A percentile compares a stretch with the other conserved stretches of the same genome.
Conservation (phyloP, 2,329 filamentous ascomycete genomes). For the Botryosphaeria dothidea region DNA sequence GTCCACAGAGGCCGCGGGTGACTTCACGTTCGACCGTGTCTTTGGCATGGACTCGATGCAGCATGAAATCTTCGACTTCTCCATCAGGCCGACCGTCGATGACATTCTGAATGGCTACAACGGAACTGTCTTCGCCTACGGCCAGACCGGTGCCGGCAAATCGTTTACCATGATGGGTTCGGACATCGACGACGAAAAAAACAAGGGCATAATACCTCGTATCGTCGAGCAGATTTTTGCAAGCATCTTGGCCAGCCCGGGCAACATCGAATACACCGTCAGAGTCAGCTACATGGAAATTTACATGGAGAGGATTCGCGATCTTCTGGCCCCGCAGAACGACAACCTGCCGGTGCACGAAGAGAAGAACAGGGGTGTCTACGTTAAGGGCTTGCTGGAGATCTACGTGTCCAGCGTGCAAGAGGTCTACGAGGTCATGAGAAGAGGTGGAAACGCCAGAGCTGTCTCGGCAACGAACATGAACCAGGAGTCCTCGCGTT, state of each 20-base stretch:
- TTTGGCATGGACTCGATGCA: conserved; percentile 94
- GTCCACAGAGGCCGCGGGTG: conserved; percentile 79
- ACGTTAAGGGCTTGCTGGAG: conserved; percentile 92
- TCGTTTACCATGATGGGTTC: conserved; percentile 99
- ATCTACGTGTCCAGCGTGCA: conserved; percentile 94
- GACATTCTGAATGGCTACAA: conserved; percentile 99
- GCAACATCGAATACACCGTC: conserved; percentile 97
- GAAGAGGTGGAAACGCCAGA: conserved; percentile 83
- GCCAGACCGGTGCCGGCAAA: conserved; percentile 97
- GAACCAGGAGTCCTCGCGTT: conserved; percentile 98
- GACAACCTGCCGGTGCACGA: conserved; percentile 98
- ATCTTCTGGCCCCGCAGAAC: conserved; percentile 88
- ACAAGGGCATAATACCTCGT: conserved; percentile 91
- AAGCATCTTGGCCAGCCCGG: conserved; percentile 87
- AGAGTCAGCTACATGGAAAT: conserved; percentile 99
- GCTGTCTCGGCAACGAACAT: conserved; percentile 98
- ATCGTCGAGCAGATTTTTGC: conserved; percentile 98
- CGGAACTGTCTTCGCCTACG: conserved; percentile 97
- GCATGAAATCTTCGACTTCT: conserved; percentile 95
- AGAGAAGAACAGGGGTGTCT: conserved; percentile 93
- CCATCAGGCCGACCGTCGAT: conserved; percentile 92
- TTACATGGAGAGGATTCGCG: conserved; percentile 98
- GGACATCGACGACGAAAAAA: conserved; percentile 85
- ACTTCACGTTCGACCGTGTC: conserved; percentile 93
- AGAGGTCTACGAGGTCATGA: conserved; percentile 96